Conservation (phyloP, 2,329 filamentous ascomycete genomes). For the Talaromyces marneffei region DNA sequence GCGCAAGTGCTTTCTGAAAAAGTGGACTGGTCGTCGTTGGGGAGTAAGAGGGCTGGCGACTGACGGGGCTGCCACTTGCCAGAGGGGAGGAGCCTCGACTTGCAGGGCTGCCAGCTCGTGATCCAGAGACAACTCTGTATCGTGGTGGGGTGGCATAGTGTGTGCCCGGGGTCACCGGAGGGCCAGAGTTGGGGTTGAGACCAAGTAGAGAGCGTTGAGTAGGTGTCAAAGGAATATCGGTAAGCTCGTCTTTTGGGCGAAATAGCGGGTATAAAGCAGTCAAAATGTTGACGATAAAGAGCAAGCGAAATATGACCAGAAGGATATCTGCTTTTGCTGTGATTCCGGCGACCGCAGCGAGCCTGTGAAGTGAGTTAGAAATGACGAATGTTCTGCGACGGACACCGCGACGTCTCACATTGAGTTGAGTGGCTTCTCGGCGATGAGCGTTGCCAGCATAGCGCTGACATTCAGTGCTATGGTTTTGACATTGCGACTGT, state of each 20-base stretch:
- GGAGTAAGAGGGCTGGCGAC: slow-evolving; percentile 44
- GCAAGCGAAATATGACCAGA: slow-evolving; percentile 54
- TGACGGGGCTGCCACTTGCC: slow-evolving; percentile 32
- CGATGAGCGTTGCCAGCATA: slow-evolving; percentile 46
- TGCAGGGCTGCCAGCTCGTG: slow-evolving; percentile 38
- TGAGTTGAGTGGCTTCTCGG: slow-evolving; percentile 35
- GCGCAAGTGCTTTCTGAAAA: slow-evolving; percentile 61
- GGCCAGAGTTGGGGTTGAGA: slow-evolving; percentile 62
- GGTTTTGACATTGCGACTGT: slow-evolving; percentile 65
- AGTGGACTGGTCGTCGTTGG: slow-evolving; percentile 51
- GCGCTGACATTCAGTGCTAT: slow-evolving; percentile 63
- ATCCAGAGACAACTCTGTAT: slow-evolving; percentile 69
- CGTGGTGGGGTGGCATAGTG: slow-evolving; percentile 80
- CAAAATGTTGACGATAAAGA: slow-evolving; percentile 65
- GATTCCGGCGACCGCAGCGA: slow-evolving; percentile 5
- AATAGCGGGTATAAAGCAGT: slow-evolving; percentile 67
- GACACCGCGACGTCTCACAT: slow-evolving; percentile 26
- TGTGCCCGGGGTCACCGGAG: slow-evolving; percentile 60
- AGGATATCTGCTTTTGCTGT: slow-evolving; percentile 38
- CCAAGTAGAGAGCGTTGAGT: slow-evolving; percentile 80
- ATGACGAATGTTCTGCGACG: neutral
- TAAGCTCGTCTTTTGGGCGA: slow-evolving; percentile 66
- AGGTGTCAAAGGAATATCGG: slow-evolving; percentile 87
- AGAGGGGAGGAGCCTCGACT: slow-evolving; percentile 35
- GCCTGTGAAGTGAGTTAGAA: slow-evolving; percentile 5